Percentiles rank a stretch among this genome's conserved stretches.
Conservation (phyloP, 306 rosid species). For the Rubus idaeus region DNA sequence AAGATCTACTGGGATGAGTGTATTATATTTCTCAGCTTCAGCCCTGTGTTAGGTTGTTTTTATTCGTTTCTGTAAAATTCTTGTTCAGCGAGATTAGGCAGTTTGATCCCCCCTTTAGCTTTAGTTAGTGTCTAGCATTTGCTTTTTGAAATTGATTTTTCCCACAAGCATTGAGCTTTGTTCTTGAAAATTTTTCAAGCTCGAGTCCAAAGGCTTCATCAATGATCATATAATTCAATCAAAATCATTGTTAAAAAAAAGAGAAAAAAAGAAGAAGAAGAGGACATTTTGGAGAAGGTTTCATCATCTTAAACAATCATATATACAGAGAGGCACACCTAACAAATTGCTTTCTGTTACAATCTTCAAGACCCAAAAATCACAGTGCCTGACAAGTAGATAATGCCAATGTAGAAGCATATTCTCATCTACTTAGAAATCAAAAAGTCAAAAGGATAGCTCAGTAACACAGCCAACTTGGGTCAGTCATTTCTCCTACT, state of each 20-base stretch:
- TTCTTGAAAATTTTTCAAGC: background rate
- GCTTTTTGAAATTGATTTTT: background rate
- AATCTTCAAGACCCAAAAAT: background rate
- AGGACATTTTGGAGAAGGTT: no score
- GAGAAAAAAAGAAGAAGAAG: background rate
- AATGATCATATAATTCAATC: background rate
- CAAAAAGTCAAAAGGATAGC: background rate
- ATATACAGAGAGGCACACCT: background rate
- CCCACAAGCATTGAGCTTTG: background rate
- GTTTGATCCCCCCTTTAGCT: background rate
- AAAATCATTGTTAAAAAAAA: background rate
- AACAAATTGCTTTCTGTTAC: background rate
- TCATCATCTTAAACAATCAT: background rate
- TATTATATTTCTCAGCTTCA: constrained; percentile 1
- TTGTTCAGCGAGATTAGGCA: background rate
- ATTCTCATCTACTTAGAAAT: background rate
- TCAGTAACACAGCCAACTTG: background rate
- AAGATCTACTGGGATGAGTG: constrained; percentile 3
- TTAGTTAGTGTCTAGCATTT: background rate
- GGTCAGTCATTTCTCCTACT: constrained; percentile 5
- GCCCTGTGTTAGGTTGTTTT: background rate
- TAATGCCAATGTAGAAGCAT: background rate
- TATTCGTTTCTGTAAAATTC: background rate
- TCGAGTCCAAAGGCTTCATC: background rate
- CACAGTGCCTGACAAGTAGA: background rate